A percentile compares a stretch with the other conserved stretches of the same genome.
Evolutionary conservation across 164 flowering plant genomes (phyloP).

Genomic region (Kalanchoe fedtschenkoi): DNA sequence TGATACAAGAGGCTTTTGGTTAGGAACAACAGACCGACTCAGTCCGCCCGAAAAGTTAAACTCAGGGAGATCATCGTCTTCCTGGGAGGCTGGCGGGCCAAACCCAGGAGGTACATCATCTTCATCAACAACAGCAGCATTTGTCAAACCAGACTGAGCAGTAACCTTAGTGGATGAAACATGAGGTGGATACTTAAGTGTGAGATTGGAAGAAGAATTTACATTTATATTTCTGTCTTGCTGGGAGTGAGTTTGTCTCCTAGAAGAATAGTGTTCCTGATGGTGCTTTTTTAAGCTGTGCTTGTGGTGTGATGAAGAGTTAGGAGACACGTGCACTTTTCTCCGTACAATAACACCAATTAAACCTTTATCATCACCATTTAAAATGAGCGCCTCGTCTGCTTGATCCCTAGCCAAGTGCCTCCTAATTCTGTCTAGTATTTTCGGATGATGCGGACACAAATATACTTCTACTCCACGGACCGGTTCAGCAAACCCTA

Average conservation of each 20-base stretch:
- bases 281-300: slow-evolving; percentile 42
- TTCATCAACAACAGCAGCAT: slow-evolving; percentile 47
- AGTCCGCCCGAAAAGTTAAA: slow-evolving; percentile 53
- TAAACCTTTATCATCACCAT: slow-evolving; percentile 53
- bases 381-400: slow-evolving; percentile 30
- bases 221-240: slow-evolving; percentile 20
- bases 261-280: slow-evolving; percentile 9
- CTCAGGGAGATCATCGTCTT: slow-evolving; percentile 93
- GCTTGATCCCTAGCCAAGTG: slow-evolving; percentile 45
- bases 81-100: slow-evolving; percentile 55
- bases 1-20: slow-evolving; percentile 5
- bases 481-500: slow-evolving; percentile 83
- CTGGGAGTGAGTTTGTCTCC: slow-evolving; percentile 30
- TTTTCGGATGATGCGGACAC: slow-evolving; percentile 59
- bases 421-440: slow-evolving; percentile 47
- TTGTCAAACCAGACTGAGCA: slow-evolving; percentile 8
- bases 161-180: slow-evolving; percentile 15
- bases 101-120: slow-evolving; percentile 96
- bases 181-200: slow-evolving; percentile 12
- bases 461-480: slow-evolving; percentile 72
- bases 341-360: slow-evolving; percentile 96
- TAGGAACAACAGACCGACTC: slow-evolving; percentile 9
- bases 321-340: slow-evolving; percentile 42
- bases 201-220: slow-evolving; percentile 1
- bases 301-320: slow-evolving; percentile 34